Evolutionary conservation across 495 filamentous ascomycete genomes (phyloP).

Genomic region (Xylaria scruposa): DNA sequence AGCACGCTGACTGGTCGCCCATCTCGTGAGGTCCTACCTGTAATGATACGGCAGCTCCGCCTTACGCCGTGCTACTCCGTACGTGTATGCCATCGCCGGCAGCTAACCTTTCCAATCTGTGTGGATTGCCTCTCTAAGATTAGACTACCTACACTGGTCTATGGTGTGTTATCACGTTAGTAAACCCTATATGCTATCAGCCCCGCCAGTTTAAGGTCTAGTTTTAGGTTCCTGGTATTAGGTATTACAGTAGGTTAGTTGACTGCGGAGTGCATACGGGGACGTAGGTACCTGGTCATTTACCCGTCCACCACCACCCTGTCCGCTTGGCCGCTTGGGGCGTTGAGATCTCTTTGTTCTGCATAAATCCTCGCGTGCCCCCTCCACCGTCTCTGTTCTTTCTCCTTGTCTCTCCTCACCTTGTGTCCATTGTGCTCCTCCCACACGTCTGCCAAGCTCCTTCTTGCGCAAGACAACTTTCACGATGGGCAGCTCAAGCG

Average conservation of each 20-base stretch:
- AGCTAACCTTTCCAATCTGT: not conserved
- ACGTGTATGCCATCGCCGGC: not conserved
- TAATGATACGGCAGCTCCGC: constrained; percentile 4
- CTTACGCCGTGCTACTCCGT: not conserved
- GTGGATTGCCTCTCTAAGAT: not conserved
- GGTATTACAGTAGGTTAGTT: constrained; percentile 21
- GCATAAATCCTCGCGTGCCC: constrained; percentile 23
- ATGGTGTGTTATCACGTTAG: constrained; percentile 16
- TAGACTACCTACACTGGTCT: not conserved
- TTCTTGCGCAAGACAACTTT: constrained; percentile 17
- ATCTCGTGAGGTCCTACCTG: not conserved
- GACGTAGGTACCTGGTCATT: constrained; percentile 9
- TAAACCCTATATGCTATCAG: not conserved
- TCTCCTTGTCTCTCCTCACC: constrained; percentile 2
- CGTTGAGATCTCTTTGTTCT: constrained; percentile 12
- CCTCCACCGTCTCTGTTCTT: not conserved
- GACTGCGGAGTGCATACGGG: constrained; percentile 26
- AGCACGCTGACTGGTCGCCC: constrained; percentile 20
- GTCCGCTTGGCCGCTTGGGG: not conserved
- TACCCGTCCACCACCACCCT: constrained; percentile 11
- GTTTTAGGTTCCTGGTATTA: not conserved
- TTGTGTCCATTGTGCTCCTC: constrained; percentile 2
- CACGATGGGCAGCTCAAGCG: constrained; percentile 26
- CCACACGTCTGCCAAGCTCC: constrained; percentile 22
- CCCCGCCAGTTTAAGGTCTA: constrained; percentile 2